phyloP scores from a whole-genome alignment of 2,329 filamentous ascomycete species.

The Daldinia sp. region DNA sequence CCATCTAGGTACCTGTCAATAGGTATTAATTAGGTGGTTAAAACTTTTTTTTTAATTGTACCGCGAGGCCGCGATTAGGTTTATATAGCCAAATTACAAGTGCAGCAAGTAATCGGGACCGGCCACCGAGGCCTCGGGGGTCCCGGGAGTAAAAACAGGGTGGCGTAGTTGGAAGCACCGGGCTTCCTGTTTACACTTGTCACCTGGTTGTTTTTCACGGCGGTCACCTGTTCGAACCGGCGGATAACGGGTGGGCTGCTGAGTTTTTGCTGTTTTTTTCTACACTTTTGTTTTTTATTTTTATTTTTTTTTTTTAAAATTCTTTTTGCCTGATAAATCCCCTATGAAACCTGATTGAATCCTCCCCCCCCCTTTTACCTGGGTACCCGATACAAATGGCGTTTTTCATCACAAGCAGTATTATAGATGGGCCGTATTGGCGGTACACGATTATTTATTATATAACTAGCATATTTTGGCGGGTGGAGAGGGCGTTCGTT shows the following conservation, averaged over 20 bases:
- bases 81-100: background rate
- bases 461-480: constrained; percentile 11
- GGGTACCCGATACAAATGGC: no score
- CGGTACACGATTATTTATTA: constrained; percentile 22
- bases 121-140: background rate
- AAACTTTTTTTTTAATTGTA: no score
- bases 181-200: background rate
- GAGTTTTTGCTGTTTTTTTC: background rate
- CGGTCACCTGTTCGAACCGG: background rate
- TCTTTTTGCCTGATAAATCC: no score
- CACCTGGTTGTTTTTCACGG: background rate
- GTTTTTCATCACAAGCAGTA: constrained; percentile 4
- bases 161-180: background rate
- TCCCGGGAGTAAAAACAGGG: background rate
- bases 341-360: no score
- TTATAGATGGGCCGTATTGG: background rate
- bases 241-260: background rate
- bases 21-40: no score
- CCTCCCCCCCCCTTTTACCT: no score
- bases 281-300: background rate
- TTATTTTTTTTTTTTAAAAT: background rate
- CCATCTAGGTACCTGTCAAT: no score
- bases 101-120: background rate
- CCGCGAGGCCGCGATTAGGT: no score
- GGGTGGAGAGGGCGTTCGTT: constrained; percentile 19